Base-by-base conservation (phyloP, 1,284 basidiomycete species). In the Ceratobasidium sp. region DNA sequence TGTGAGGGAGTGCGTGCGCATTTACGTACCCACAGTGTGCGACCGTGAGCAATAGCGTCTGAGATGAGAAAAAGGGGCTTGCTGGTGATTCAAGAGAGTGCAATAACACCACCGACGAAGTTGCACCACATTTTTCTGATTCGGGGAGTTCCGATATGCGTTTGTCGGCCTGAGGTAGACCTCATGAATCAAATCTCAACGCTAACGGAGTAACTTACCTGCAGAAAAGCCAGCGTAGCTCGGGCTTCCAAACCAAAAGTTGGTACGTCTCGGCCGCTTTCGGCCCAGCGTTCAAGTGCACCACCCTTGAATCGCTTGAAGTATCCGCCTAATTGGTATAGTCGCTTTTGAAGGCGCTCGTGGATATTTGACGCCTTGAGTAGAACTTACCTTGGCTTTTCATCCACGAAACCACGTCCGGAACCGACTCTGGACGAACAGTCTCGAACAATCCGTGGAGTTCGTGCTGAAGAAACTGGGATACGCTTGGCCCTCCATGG, bases 231-330 rank as follows among this genome's bases (percentile, higher is more conserved):
- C 76, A 93, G 84, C 0, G 94, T 95, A 6, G 93, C 89, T 59
- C 95, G 89, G 77, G 95, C 93, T 80, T 95, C 93, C 50, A 97
- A 82, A 75, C 94, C 93, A 81, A 97, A 83, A 29, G 85, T 84
- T 47, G 84, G 82, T 82, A 59, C 85, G 84, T 7, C 83, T 80
- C 50, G 17, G 11, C 80, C 65, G 74, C 79, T 85, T 80, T 78
- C 62, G 89, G 67, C 84, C 93, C 92, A 94, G 15, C 92, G 90
- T 8, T 87, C 81, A 19, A 96, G 84, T 1, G 85, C 89, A 9
- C 95, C 96, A 5, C 96, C 96, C 77, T 85, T 86, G 83, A 94
- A 97, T 47, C 96, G 89, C 79, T 91, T 92, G 81, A 96, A 96
- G 82, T 97, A 98, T 4, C 96, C 96, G 7, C 83, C 83, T 76